These are phyloP conservation scores for Ophiosphaerella narmari DNA, from an alignment of 2,329 filamentous ascomycete genomes.

Conservation along the genomic window DNA sequence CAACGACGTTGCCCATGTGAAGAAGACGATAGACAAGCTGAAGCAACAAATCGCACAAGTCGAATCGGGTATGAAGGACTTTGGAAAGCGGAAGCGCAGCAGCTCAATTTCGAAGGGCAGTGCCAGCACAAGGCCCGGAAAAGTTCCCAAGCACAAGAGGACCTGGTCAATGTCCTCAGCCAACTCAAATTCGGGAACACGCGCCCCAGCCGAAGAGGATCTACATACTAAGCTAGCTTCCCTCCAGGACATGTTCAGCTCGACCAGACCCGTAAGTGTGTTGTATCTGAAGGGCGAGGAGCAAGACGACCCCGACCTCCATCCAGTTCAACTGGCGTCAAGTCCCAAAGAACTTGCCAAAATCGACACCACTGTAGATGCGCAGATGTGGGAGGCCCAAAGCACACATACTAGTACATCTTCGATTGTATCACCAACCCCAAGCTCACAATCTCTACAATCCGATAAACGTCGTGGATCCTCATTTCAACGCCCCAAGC, in stretches of 20 bases:
- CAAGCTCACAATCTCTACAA: slow-evolving; percentile 52
- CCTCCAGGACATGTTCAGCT: slow-evolving; percentile 87
- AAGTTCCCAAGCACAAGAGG: slow-evolving; percentile 85
- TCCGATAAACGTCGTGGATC: slow-evolving; percentile 49
- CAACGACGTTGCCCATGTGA: slow-evolving; percentile 92
- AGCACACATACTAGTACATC: slow-evolving; percentile 61
- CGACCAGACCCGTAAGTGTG: slow-evolving; percentile 76
- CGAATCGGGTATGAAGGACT: slow-evolving; percentile 63
- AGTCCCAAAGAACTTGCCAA: slow-evolving; percentile 66
- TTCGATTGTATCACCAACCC: slow-evolving; percentile 57
- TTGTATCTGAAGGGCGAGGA: slow-evolving; percentile 78
- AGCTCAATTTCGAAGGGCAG: slow-evolving; percentile 54
- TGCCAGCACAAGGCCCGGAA: slow-evolving; percentile 68
- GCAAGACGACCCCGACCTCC: slow-evolving; percentile 76
- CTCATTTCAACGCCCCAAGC: slow-evolving; percentile 51
- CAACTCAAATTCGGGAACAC: slow-evolving; percentile 49
- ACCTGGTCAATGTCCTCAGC: slow-evolving; percentile 93
- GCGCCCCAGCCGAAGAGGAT: slow-evolving; percentile 65
- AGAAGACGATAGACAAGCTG: slow-evolving; percentile 94
- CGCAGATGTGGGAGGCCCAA: slow-evolving; percentile 54
- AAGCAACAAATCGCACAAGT: slow-evolving; percentile 89
- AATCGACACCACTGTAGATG: slow-evolving; percentile 49
- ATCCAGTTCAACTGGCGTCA: slow-evolving; percentile 74
- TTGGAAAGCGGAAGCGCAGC: slow-evolving; percentile 65
- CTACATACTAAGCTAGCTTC: slow-evolving; percentile 77